A percentile compares a stretch with the other conserved stretches of the same genome.
Conservation (phyloP, 1,139 yeast genomes). For the Starmera stellimalicola region DNA sequence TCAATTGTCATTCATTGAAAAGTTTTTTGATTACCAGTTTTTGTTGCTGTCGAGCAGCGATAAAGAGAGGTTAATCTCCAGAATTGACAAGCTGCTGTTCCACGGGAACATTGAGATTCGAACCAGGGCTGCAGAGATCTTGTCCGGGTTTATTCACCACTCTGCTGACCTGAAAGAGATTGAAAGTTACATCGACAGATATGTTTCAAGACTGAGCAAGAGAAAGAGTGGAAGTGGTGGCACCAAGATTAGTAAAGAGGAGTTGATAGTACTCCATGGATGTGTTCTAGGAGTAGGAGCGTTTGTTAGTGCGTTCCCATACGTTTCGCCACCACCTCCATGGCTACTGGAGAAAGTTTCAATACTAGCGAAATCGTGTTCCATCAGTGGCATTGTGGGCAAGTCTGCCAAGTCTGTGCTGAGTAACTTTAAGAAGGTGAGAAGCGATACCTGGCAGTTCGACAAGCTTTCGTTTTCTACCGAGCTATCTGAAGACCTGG, state of each 20-base stretch:
- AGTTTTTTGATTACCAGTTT: conserved; percentile 65
- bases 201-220: conserved; percentile 26
- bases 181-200: conserved; percentile 27
- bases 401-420: conserved; percentile 76
- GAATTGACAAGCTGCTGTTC: conserved; percentile 50
- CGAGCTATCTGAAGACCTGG: conserved; percentile 82
- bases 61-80: conserved; percentile 39
- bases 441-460: conserved; percentile 96
- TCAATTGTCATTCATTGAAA: conserved; percentile 63
- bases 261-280: conserved; percentile 57
- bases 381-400: conserved; percentile 71
- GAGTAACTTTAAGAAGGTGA: conserved; percentile 79
- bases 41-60: conserved; percentile 44
- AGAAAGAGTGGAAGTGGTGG: conserved; percentile 24
- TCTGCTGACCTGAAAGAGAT: conserved; percentile 44
- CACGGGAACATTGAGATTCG: conserved; percentile 63
- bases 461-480: conserved; percentile 70
- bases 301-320: conserved; percentile 82
- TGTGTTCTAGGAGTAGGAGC: conserved; percentile 89
- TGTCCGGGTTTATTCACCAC: conserved; percentile 77
- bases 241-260: conserved; percentile 29
- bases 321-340: conserved; percentile 79
- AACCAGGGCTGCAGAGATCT: conserved; percentile 62
- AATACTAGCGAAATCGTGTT: conserved; percentile 47
- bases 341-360: conserved; percentile 82